Evolutionary conservation across 768 basidiomycete genomes (phyloP).

Genomic region (Leucosporidium yakuticum): DNA sequence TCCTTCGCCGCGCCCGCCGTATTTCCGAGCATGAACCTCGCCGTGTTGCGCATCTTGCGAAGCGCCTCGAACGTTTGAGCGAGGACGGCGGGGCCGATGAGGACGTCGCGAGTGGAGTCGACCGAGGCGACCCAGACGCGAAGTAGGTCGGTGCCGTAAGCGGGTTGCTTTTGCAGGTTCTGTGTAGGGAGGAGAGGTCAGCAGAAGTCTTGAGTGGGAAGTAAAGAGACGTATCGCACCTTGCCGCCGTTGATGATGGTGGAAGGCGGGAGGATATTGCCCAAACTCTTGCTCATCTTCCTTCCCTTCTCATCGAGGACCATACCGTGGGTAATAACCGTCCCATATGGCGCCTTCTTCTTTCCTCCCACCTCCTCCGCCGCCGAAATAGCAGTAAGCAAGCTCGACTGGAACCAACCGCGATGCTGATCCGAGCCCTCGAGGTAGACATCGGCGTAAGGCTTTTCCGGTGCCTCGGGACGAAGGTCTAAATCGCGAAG

Average conservation of each 20-base stretch:
- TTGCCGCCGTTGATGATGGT: constrained; percentile 69
- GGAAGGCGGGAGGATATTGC: constrained; percentile 82
- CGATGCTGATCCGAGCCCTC: constrained; percentile 97
- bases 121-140: constrained; percentile 87
- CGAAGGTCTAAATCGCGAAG: constrained; percentile 43
- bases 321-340: constrained; percentile 92
- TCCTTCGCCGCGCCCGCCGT: constrained; percentile 44
- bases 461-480: constrained; percentile 40
- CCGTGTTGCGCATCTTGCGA: constrained; percentile 78
- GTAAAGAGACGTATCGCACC: constrained; percentile 46
- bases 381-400: constrained; percentile 68
- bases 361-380: constrained; percentile 25
- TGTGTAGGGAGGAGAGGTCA: constrained; percentile 37
- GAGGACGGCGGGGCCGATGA: constrained; percentile 71
- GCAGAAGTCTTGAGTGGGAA: background rate
- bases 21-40: constrained; percentile 80
- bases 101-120: constrained; percentile 82
- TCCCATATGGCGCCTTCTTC: constrained; percentile 59
- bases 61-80: constrained; percentile 67
- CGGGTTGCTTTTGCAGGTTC: constrained; percentile 65
- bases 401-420: constrained; percentile 96
- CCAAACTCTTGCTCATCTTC: constrained; percentile 96
- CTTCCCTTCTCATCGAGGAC: constrained; percentile 81
- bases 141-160: constrained; percentile 77
- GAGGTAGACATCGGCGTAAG: constrained; percentile 73